Evolutionary conservation across 177 flowering plant species (phyloP).

Genomic region (Tripterygium wilfordii): DNA sequence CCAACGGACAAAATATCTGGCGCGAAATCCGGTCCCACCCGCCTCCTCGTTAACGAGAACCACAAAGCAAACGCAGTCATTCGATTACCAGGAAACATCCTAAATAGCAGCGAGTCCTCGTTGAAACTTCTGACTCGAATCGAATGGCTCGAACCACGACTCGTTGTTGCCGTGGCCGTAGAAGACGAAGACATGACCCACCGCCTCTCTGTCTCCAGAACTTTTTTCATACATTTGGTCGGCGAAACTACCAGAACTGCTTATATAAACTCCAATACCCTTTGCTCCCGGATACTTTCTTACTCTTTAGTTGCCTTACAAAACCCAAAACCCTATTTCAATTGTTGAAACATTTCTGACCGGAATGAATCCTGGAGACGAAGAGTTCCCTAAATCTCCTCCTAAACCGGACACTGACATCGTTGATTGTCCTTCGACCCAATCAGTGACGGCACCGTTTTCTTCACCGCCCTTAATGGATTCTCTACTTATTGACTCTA

Average conservation of each 20-base stretch:
- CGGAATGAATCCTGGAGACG: constrained; percentile 15
- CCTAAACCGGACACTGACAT: neutral
- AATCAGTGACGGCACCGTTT: neutral
- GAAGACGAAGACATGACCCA: constrained; percentile 1
- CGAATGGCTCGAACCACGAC: neutral
- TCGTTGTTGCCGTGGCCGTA: neutral
- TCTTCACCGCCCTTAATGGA: neutral
- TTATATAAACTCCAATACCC: constrained; percentile 1
- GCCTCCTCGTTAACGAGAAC: too few species aligned
- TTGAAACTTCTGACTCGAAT: too few species aligned
- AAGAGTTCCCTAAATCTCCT: constrained; percentile 2
- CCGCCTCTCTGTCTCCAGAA: constrained; percentile 8
- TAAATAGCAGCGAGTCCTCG: too few species aligned
- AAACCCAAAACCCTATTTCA: too few species aligned
- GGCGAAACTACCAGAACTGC: neutral
- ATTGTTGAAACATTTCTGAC: neutral
- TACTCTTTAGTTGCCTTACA: too few species aligned
- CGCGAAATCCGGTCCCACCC: neutral
- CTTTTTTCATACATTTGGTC: constrained; percentile 15
- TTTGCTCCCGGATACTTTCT: too few species aligned
- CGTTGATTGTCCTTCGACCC: neutral
- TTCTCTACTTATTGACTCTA: constrained; percentile 1
- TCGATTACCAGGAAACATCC: constrained; percentile 15
- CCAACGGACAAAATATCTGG: constrained; percentile 4
- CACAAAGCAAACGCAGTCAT: too few species aligned